Evolutionary conservation across 1,284 basidiomycete species (phyloP), one percentile per base, ranked within the genome.

Genomic region (Stygiomarasmius scandens): DNA sequence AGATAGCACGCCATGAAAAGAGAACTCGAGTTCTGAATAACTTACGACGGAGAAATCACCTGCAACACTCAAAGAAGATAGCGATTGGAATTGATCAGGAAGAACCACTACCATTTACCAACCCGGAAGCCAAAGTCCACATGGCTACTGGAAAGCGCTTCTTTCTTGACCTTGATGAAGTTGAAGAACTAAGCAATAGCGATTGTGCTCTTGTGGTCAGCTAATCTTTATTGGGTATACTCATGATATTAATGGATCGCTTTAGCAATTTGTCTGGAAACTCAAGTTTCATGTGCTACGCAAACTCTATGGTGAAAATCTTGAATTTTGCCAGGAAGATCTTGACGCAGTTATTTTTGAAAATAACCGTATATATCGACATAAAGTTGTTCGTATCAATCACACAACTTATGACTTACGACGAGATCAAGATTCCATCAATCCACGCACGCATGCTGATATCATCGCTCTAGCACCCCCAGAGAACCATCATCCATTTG

Each of bases 1-100:
- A 73, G 19, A 71, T 77, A 34, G 62, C 69, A 0, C 63, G 25
- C 10, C 61, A 67, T 25, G 68, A 71, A 29, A 43, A 55, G 0
- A 51, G 62, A 0, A 20, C 10, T 25, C 23, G 52, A 12, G 2
- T 32, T 2, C 29, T 55, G 19, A 20, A 44, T 3, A 12, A 41
- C 16, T 9, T 41, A 9, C 11, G n/a, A 19, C 4, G 38, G n/a
- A 41, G n/a, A 5, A 9, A 41, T 9, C 38, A 41, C 6, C 8
- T 41, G 38, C 16, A 16, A 41, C 38, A n/a, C n/a, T n/a, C n/a
- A n/a, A 16, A 12, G n/a, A 12, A 16, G 16, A 14, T 51, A 34
- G 60, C 1, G 50, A 56, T 11, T 52, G 43, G 14, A n/a, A 61
- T 61, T 6, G 23, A 45, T 61, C 2, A 59, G 49, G 41, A n/a